phyloP scores from a whole-genome alignment of 2,329 filamentous ascomycete genomes.

The Chrysoporthe deuterocubensis region DNA sequence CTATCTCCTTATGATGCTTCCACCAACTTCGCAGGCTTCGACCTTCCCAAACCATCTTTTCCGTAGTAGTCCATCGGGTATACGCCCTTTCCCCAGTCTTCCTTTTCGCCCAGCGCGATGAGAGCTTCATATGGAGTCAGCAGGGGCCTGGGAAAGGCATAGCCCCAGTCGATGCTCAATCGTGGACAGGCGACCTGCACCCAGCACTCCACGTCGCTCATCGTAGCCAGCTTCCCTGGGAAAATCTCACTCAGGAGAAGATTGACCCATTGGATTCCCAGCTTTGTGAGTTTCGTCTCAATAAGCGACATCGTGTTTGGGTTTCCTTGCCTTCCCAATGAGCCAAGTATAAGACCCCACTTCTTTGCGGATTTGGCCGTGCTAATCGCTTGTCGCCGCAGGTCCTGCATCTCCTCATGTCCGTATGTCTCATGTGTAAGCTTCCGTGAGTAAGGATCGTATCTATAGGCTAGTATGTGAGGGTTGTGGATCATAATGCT shows the following conservation, averaged over 20 bases:
- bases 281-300: slow-evolving; percentile 72
- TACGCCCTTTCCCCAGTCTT: slow-evolving; percentile 75
- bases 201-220: slow-evolving; percentile 95
- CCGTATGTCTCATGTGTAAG: slow-evolving; percentile 91
- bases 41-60: slow-evolving; percentile 85
- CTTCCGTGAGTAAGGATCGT: slow-evolving; percentile 93
- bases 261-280: slow-evolving; percentile 81
- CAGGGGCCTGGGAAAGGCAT: slow-evolving; percentile 87
- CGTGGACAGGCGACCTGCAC: slow-evolving; percentile 97
- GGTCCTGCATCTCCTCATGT: slow-evolving; percentile 84
- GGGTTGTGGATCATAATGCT: slow-evolving; percentile 99
- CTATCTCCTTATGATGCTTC: slow-evolving; percentile 17
- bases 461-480: slow-evolving; percentile 84
- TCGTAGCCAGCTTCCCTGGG: slow-evolving; percentile 90
- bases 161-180: slow-evolving; percentile 98
- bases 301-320: slow-evolving; percentile 89
- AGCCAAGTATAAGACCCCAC: slow-evolving; percentile 94
- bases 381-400: slow-evolving; percentile 77
- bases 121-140: slow-evolving; percentile 95
- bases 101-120: slow-evolving; percentile 78
- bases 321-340: slow-evolving; percentile 92
- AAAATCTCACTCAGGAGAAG: slow-evolving; percentile 93
- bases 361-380: slow-evolving; percentile 78
- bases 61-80: slow-evolving; percentile 99
- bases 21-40: slow-evolving; percentile 50